Evolutionary conservation across 2,329 filamentous ascomycete genomes (phyloP), one percentile per base, ranked within the genome.

Genomic region (Periconia digitata): DNA sequence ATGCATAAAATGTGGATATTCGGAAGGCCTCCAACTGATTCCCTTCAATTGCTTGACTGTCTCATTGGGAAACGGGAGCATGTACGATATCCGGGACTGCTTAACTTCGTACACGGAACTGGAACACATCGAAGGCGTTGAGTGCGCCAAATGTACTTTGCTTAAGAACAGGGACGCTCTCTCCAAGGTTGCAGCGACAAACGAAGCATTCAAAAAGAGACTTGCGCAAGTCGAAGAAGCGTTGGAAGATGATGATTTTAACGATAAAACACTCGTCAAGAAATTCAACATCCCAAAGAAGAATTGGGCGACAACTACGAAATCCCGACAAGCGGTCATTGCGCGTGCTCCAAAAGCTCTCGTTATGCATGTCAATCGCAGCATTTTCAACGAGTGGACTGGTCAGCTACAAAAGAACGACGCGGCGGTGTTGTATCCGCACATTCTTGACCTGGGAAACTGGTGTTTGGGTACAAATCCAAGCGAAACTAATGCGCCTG

Each of bases 21-120:
- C 90, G 0, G 91, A 96, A 60, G 92, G 92, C 1, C 78, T 96
- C 13, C 91, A 89, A 1, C 83, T 97, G 74, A 95, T 90, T 17
- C 90, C 91, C 0, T 97, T 97, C 77, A 96, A 94, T 65, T 96
- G 91, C 63, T 76, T 97, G 40, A 96, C 92, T 0, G 82, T 97
- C 0, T 90, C 87, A 29, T 82, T 97, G 1, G 89, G 88, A 1
- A 79, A 80, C 40, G 79, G 78, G 54, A 49, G 44, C 20, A 76
- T 80, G 16, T 89, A 92, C 62, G 82, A 90, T 51, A 74, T 97
- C 0, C 84, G 85, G 48, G 86, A 94, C 50, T 86, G 90, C 46
- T 74, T 99, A 17, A 87, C 95, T 64, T 85, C 90, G 18, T 96
- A 92, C 66, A 94, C 90, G 22, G 82, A 85, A 12, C 79, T 96